Conservation (phyloP, 2,329 filamentous ascomycete species). For the Coleophoma crateriformis region DNA sequence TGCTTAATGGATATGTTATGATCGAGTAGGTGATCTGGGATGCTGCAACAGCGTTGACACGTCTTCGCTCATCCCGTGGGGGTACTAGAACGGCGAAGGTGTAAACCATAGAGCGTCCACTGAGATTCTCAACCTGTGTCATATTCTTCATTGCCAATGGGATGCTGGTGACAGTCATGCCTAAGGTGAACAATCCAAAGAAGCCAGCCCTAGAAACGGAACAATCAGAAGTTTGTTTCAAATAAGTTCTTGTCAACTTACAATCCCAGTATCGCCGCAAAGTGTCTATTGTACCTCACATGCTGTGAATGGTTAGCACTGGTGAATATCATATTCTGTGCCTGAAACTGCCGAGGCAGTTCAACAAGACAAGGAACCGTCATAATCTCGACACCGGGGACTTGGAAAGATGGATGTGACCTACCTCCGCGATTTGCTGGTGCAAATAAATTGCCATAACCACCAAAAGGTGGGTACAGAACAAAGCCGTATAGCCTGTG, state of each 20-base stretch:
- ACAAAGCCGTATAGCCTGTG: constrained; percentile 64
- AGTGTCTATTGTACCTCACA: constrained; percentile 46
- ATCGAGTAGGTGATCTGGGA: constrained; percentile 38
- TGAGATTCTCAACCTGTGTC: constrained; percentile 79
- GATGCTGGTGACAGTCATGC: constrained; percentile 70
- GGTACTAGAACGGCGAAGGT: constrained; percentile 69
- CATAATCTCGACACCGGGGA: neutral
- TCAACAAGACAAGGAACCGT: neutral
- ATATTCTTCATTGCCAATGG: constrained; percentile 67
- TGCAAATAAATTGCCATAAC: constrained; percentile 57
- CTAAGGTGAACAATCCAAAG: constrained; percentile 74
- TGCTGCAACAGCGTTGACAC: constrained; percentile 29
- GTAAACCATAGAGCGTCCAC: constrained; percentile 54
- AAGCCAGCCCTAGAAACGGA: constrained; percentile 42
- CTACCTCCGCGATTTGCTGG: constrained; percentile 33
- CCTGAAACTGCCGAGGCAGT: neutral
- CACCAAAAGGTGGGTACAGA: constrained; percentile 59
- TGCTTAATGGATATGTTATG: constrained; percentile 52
- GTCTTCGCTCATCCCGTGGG: constrained; percentile 14
- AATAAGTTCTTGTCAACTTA: constrained; percentile 24
- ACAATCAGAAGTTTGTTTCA: constrained; percentile 7
- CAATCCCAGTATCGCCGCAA: constrained; percentile 62
- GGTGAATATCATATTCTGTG: constrained; percentile 13
- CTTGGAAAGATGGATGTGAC: neutral
- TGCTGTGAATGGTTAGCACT: constrained; percentile 13